Conservation (phyloP, 768 basidiomycete genomes). For the Xanthoconium stramineum region DNA sequence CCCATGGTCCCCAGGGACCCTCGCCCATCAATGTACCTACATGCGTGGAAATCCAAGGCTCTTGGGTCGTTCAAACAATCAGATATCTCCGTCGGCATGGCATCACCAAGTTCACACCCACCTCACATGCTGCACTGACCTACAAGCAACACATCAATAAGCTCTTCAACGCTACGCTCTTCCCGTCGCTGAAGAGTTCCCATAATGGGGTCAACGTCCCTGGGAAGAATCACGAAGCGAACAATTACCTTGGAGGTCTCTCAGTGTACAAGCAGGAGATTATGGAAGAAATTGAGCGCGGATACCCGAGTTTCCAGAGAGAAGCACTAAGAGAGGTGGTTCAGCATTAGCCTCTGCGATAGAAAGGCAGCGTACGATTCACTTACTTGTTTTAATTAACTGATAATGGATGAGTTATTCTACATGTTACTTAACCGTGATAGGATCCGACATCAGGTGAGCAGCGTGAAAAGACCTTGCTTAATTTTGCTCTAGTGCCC, state of each 20-base stretch:
- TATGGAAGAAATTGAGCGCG: constrained; percentile 3
- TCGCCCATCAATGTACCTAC: too few species aligned
- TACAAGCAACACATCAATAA: constrained; percentile 9
- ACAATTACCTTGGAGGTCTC: constrained; percentile 6
- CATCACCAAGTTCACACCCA: not conserved
- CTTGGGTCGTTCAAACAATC: too few species aligned
- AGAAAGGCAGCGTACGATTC: too few species aligned
- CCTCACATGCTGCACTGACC: not conserved
- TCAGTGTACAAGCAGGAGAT: constrained; percentile 6
- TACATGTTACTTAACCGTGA: too few species aligned
- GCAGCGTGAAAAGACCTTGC: too few species aligned
- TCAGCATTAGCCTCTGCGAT: too few species aligned
- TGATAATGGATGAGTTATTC: too few species aligned
- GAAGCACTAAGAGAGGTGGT: not conserved
- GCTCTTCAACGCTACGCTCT: constrained; percentile 1
- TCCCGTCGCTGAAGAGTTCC: constrained; percentile 2
- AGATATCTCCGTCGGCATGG: not conserved
- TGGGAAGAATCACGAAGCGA: constrained; percentile 6
- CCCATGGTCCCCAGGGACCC: too few species aligned
- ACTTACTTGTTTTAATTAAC: too few species aligned
- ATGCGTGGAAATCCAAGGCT: too few species aligned
- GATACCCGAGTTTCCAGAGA: not conserved
- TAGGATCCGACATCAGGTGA: too few species aligned
- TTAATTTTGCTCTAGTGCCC: too few species aligned
- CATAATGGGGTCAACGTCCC: constrained; percentile 2